Evolutionary conservation across 2,329 filamentous ascomycete genomes (phyloP).

Genomic region (Juglanconis juglandina): DNA sequence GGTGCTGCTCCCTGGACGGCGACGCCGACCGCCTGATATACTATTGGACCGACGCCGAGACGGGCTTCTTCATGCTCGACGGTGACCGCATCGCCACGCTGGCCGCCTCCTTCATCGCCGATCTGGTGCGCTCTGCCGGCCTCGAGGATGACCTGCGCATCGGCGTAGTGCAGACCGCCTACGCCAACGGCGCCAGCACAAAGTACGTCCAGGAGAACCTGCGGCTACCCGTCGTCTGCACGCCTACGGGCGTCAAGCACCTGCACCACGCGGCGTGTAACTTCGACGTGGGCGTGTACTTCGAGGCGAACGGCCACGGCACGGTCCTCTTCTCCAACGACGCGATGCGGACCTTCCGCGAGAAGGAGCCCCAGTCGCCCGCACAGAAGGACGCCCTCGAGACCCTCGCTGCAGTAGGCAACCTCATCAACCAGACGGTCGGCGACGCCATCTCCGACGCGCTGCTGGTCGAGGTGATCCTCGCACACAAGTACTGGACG

Average conservation of each 20-base stretch:
- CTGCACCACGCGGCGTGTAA: slow-evolving; percentile 94
- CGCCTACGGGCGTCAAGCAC: slow-evolving; percentile 94
- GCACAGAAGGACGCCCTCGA: slow-evolving; percentile 88
- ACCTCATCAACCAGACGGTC: slow-evolving; percentile 97
- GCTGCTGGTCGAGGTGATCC: slow-evolving; percentile 90
- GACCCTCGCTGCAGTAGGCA: slow-evolving; percentile 75
- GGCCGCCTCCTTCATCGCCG: slow-evolving; percentile 87
- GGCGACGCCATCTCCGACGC: slow-evolving; percentile 95
- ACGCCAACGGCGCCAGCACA: slow-evolving; percentile 93
- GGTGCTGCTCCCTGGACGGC: slow-evolving; percentile 88
- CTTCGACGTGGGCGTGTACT: slow-evolving; percentile 96
- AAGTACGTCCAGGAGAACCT: slow-evolving; percentile 86
- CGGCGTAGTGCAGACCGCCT: slow-evolving; percentile 94
- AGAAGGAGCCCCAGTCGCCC: slow-evolving; percentile 80
- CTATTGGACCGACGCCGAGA: slow-evolving; percentile 82
- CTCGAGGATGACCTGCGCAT: slow-evolving; percentile 79
- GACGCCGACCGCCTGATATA: slow-evolving; percentile 95
- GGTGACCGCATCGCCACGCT: slow-evolving; percentile 96
- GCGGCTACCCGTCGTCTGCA: slow-evolving; percentile 86
- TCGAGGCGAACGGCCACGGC: slow-evolving; percentile 97
- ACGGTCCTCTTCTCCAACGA: slow-evolving; percentile 91
- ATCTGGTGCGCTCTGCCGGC: slow-evolving; percentile 76
- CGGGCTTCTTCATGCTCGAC: slow-evolving; percentile 86
- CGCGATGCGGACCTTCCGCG: slow-evolving; percentile 74
- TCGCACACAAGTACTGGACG: slow-evolving; percentile 91